phyloP scores from a whole-genome alignment of 2,329 filamentous ascomycete species.

The Colletotrichum salicis region DNA sequence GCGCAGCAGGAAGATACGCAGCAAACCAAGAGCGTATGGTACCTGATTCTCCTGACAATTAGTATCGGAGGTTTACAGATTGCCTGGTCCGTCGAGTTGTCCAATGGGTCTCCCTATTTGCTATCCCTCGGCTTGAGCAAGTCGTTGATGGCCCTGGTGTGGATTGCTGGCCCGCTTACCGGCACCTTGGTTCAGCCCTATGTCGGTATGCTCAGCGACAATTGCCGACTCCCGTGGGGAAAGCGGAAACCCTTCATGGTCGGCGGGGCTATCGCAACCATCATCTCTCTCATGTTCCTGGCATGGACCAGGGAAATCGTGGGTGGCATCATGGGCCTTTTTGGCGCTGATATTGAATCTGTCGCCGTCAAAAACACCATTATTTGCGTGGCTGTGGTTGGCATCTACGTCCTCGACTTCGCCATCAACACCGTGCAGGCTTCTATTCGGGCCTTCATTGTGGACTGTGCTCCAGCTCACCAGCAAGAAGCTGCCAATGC shows the following conservation, averaged over 20 bases:
- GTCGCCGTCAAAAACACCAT: slow-evolving; percentile 70
- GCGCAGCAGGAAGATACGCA: slow-evolving; percentile 49
- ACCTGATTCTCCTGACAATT: slow-evolving; percentile 86
- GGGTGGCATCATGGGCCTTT: slow-evolving; percentile 72
- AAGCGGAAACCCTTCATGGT: slow-evolving; percentile 87
- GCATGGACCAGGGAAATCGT: slow-evolving; percentile 82
- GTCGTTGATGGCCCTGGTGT: slow-evolving; percentile 83
- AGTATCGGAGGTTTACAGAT: slow-evolving; percentile 91
- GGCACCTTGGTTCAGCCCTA: slow-evolving; percentile 85
- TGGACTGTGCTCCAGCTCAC: slow-evolving; percentile 90
- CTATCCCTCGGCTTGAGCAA: slow-evolving; percentile 85
- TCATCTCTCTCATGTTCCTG: slow-evolving; percentile 74
- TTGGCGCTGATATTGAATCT: slow-evolving; percentile 76
- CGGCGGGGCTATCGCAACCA: slow-evolving; percentile 73
- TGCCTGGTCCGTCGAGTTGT: slow-evolving; percentile 94
- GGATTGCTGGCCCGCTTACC: slow-evolving; percentile 84
- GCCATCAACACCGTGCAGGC: slow-evolving; percentile 98
- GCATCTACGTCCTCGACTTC: slow-evolving; percentile 93
- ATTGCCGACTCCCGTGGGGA: slow-evolving; percentile 78
- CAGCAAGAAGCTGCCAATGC: slow-evolving; percentile 95
- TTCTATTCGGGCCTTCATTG: slow-evolving; percentile 89
- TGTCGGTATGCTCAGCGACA: slow-evolving; percentile 83
- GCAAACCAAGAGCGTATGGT: slow-evolving; percentile 83
- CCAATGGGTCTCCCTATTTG: slow-evolving; percentile 88
- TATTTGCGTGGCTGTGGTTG: slow-evolving; percentile 83